Evolutionary conservation across 2,329 filamentous ascomycete species (phyloP).

Genomic region (Fusarium equiseti): DNA sequence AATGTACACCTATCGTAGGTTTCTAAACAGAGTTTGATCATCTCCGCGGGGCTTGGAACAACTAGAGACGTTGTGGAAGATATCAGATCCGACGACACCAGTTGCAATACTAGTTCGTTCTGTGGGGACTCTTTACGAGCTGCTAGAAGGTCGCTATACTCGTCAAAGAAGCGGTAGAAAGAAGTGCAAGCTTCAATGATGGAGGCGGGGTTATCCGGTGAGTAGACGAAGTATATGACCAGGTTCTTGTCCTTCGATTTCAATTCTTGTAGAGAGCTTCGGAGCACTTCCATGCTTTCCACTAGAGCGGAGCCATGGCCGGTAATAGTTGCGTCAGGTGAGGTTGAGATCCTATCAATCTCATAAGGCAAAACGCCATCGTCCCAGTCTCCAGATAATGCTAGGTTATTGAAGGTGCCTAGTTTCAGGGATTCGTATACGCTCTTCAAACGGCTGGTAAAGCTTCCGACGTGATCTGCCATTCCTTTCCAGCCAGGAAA

Average conservation of each 20-base stretch:
- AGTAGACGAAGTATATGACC: constrained; percentile 82
- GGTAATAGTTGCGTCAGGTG: constrained; percentile 56
- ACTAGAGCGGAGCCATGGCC: constrained; percentile 60
- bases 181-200: constrained; percentile 78
- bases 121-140: constrained; percentile 58
- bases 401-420: constrained; percentile 70
- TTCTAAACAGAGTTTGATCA: constrained; percentile 75
- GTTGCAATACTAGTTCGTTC: constrained; percentile 81
- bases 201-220: constrained; percentile 70
- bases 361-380: constrained; percentile 65
- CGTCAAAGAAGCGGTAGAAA: constrained; percentile 78
- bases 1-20: constrained; percentile 80
- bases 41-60: constrained; percentile 70
- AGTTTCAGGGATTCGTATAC: constrained; percentile 81
- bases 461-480: constrained; percentile 68
- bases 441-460: constrained; percentile 75
- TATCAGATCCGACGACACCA: constrained; percentile 77
- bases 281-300: constrained; percentile 63
- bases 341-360: constrained; percentile 59
- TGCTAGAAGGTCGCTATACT: constrained; percentile 60
- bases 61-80: constrained; percentile 72
- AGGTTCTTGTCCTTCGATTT: constrained; percentile 68
- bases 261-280: constrained; percentile 59
- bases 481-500: constrained; percentile 76
- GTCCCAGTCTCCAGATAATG: constrained; percentile 54